Conservation (phyloP, 2,329 filamentous ascomycete species). For the Karstenula rhodostoma region DNA sequence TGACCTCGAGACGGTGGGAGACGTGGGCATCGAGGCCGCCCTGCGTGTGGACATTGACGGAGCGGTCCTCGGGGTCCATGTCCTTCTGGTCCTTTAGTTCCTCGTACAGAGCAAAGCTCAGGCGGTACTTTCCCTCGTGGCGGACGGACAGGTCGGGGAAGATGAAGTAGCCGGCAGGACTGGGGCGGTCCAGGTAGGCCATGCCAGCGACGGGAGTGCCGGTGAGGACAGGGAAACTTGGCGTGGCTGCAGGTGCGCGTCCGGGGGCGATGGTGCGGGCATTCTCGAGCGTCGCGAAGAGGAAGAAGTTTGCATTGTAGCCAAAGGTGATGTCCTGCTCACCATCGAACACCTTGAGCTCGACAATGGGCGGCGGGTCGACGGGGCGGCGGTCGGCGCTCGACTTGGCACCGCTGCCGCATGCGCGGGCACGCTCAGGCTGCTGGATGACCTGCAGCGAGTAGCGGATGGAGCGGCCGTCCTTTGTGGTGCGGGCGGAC, state of each 20-base stretch:
- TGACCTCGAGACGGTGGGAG: constrained; percentile 87
- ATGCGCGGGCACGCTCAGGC: constrained; percentile 91
- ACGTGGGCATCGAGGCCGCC: constrained; percentile 63
- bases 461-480: constrained; percentile 82
- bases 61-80: constrained; percentile 66
- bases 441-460: constrained; percentile 88
- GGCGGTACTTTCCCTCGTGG: constrained; percentile 90
- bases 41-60: constrained; percentile 38
- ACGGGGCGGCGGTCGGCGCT: constrained; percentile 86
- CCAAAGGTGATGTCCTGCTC: constrained; percentile 76
- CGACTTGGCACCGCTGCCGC: constrained; percentile 90
- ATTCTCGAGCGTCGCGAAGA: constrained; percentile 87
- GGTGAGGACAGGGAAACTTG: constrained; percentile 83
- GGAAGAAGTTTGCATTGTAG: constrained; percentile 97
- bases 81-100: constrained; percentile 88
- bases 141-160: constrained; percentile 96
- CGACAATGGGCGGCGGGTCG: constrained; percentile 92
- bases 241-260: constrained; percentile 70
- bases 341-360: constrained; percentile 84
- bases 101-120: constrained; percentile 93
- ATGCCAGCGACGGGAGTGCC: constrained; percentile 95
- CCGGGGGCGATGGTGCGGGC: constrained; percentile 84
- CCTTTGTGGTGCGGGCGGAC: constrained; percentile 69
- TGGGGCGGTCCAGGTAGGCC: constrained; percentile 90
- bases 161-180: constrained; percentile 87